Evolutionary conservation across 225 moss, liverwort and hornwort species (phyloP), one percentile per base, ranked within the genome.

Genomic region (Neckera pumila): DNA sequence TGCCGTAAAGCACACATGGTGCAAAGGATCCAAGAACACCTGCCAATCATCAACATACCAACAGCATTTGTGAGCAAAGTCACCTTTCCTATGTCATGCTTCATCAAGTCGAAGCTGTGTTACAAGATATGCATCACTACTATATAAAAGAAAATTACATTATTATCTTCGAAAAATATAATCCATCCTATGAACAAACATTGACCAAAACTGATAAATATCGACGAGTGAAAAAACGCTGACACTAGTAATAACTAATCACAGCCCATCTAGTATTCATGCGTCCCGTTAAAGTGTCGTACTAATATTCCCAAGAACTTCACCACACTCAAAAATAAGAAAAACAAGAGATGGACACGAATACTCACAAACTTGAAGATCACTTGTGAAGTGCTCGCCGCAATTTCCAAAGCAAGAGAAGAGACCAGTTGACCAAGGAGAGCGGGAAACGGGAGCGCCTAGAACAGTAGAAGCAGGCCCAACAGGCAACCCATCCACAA

Each of bases 281-380:
- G 40, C 27, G 49, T 59, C 28, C 63, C 36, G 51, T 83, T 6
- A 47, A 54, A 38, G 49, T 72, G 66, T 27, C 56, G 42, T 18
- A 7, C 58, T 66, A 8, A 36, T 14, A 57, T 58, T 58, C 57
- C 81, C 62, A 58, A 80, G 23, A 34, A 43, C 7, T 51, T 47
- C 22, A 31, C 43, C 16, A 25, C 21, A 36, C 80, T 84, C 36
- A 60, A 23, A 71, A 54, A 70, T 61, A 28, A 77, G 43, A n/a
- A 69, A 27, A 28, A 63, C 38, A 12, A 75, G 33, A 43, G 21
- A 76, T 85, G 72, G 47, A 36, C 69, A 70, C 27, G 25, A 43
- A 19, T 42, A 95, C 98, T 95, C 89, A 97, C 97, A 98, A 87
- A 98, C 95, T 95, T 98, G 96, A 87, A 98, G 89, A 86, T 98